A percentile compares a stretch with the other conserved stretches of the same genome.
Conservation (phyloP, 2,329 filamentous ascomycete genomes). For the Colletotrichum musae region DNA sequence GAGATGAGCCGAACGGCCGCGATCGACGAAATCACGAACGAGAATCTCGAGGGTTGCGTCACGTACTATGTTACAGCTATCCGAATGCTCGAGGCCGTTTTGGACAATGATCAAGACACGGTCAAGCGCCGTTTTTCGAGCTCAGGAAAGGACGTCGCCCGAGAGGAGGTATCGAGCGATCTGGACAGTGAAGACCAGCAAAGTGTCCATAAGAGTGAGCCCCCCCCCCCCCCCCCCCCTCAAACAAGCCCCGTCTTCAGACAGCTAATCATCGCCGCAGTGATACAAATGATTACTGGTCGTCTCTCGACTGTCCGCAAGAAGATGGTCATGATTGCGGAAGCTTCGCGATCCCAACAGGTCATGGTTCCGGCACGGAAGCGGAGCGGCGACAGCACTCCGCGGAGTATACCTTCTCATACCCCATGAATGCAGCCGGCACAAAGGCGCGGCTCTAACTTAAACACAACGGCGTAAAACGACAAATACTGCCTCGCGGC, state of each 20-base stretch:
- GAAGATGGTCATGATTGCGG: conserved; percentile 74
- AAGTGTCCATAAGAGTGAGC: conserved; percentile 80
- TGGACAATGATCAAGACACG: no score
- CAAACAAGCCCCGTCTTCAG: no score
- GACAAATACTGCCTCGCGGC: conserved; percentile 27
- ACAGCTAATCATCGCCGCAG: conserved; percentile 54
- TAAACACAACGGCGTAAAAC: conserved; percentile 2
- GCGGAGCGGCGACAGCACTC: conserved; percentile 70
- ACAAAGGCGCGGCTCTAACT: background rate
- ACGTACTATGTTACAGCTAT: conserved; percentile 66
- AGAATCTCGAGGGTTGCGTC: conserved; percentile 89
- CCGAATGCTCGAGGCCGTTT: no score
- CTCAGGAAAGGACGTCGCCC: conserved; percentile 58
- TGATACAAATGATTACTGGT: conserved; percentile 74
- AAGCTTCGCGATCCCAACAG: conserved; percentile 66
- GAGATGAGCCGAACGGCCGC: conserved; percentile 97
- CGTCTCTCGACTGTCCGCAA: conserved; percentile 70
- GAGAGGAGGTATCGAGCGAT: conserved; percentile 60
- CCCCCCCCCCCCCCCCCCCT: background rate
- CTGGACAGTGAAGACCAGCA: conserved; percentile 80
- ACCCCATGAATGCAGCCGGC: conserved; percentile 50
- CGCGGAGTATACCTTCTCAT: conserved; percentile 67
- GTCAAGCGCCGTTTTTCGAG: conserved; percentile 62
- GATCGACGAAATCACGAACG: conserved; percentile 94
- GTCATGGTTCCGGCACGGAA: conserved; percentile 59